Conservation (phyloP, 2,329 filamentous ascomycete genomes). For the Rutstroemia sp. region DNA sequence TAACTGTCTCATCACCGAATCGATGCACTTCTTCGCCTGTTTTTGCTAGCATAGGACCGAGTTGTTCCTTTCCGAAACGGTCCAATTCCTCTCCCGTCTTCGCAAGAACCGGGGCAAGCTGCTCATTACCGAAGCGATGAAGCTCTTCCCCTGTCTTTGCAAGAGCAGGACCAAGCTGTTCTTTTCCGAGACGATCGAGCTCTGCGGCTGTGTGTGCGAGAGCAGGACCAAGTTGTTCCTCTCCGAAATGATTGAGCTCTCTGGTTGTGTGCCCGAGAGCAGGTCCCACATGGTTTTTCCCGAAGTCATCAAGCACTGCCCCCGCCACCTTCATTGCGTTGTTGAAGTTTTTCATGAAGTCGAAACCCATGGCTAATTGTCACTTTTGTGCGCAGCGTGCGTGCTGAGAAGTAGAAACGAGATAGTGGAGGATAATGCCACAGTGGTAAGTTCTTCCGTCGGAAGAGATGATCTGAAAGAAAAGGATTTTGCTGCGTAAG, state of each 20-base stretch:
- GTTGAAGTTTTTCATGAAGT: background rate
- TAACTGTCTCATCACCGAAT: background rate
- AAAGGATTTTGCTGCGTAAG: no score
- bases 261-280: background rate
- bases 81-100: background rate
- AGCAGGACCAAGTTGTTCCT: background rate
- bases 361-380: background rate
- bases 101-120: background rate
- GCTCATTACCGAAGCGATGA: background rate
- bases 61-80: background rate
- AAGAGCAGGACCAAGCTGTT: background rate
- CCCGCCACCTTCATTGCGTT: no score
- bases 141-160: background rate
- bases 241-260: background rate
- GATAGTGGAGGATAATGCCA: no score
- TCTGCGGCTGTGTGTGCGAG: background rate
- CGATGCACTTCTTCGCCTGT: background rate
- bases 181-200: background rate
- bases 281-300: no score
- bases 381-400: background rate
- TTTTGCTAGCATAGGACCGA: background rate
- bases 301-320: no score
- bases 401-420: no score
- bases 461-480: no score
- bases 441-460: no score